Base-by-base conservation (phyloP, 225 moss, liverwort and hornwort genomes). In the Neckera pumila region DNA sequence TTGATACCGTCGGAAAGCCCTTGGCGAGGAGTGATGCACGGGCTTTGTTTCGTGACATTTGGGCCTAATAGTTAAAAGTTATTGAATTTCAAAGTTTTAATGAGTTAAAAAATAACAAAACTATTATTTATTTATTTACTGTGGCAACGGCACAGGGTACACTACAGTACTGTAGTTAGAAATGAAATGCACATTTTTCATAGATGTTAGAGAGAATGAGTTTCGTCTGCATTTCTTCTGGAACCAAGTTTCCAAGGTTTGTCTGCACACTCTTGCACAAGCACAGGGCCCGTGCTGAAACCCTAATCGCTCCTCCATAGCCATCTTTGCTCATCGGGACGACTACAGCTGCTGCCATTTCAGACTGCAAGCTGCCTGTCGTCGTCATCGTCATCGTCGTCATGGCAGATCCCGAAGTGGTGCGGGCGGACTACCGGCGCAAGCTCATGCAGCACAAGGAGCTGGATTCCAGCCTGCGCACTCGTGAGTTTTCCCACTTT, bases 391-490 rank as follows among this genome's bases (percentile, higher is more conserved):
- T 62, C 7, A 10, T 51, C 51, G 5, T 17, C 43, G 86, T 49
- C 74, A 93, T 95, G 95, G 93, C 93, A 81, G 95, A 95, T 61
- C 61, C 91, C 51, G 89, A 95, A 76, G 92, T 86, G 82, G 91
- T 87, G 78, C 95, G 93, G 54, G 86, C 87, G 11, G 95, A 97
- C 36, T 95, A 96, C 83, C 92, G 97, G 81, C 94, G 92, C 87
- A 97, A 96, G 87, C 91, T 97, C 54, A 80, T 97, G 76, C 94
- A 93, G 78, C 97, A 97, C 87, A 97, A 95, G 91, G 96, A 97
- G 90, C 91, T 95, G 33, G 97, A 97, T 83, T 95, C 97, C 17
- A 91, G 85, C 85, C 93, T 98, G 25, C 89, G 93, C 86, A 98
- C 91, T 91, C 82, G 91, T 92, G 69, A 91, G 91, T 89, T 51